Conservation (phyloP, 148 eudicot species). For the Chenopodium quinoa region DNA sequence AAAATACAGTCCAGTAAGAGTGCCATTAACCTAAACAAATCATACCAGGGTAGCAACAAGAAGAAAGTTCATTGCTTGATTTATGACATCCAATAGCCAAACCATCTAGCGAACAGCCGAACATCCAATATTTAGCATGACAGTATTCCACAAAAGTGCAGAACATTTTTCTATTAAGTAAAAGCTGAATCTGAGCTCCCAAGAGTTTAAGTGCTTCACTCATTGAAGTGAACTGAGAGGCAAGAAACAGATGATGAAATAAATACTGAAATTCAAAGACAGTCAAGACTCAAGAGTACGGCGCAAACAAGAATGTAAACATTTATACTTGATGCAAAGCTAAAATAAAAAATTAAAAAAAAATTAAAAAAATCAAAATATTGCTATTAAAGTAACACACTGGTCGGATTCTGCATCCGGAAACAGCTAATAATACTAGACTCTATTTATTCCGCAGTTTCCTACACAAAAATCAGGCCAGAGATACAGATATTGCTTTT, state of each 20-base stretch:
- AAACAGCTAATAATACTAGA: not conserved
- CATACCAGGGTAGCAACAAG: not conserved
- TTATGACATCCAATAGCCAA: not conserved
- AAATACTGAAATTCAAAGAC: not conserved
- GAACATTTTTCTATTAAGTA: not conserved
- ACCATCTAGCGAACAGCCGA: not conserved
- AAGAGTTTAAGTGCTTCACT: not conserved
- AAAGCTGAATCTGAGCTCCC: not conserved
- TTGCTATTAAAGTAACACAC: not conserved
- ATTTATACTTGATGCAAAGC: not conserved
- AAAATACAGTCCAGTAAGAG: not conserved
- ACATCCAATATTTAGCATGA: not conserved
- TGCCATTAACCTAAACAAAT: not conserved
- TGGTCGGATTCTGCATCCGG: not conserved
- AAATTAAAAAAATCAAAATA: not conserved
- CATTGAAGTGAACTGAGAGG: not conserved
- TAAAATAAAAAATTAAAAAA: too few relatives aligned
- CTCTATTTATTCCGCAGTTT: not conserved
- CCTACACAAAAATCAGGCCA: conserved; percentile 10
- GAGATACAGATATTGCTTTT: conserved; percentile 20
- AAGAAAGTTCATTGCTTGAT: not conserved
- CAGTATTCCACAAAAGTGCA: not conserved
- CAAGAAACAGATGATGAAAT: not conserved
- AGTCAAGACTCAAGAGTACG: not conserved
- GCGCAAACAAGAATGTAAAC: not conserved